Conservation (phyloP, 805 yeast genomes). For the Yueomyces sinensis region DNA sequence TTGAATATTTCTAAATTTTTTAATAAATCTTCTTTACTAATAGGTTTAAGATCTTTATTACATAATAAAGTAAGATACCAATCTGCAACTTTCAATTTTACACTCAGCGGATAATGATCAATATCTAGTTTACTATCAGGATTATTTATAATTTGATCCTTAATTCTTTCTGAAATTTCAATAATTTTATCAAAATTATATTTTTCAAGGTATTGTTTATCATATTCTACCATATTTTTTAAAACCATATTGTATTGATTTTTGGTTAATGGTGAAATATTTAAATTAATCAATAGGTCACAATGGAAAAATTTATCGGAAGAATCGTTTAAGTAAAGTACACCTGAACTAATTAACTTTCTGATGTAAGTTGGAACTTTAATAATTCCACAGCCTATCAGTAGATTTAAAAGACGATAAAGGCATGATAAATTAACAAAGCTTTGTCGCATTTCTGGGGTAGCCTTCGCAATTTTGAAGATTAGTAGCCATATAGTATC, state of each 20-base stretch:
- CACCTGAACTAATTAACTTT: slow-evolving; percentile 74
- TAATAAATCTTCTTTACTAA: slow-evolving; percentile 9
- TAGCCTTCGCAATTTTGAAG: slow-evolving; percentile 25
- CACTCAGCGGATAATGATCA: slow-evolving; percentile 26
- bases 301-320: slow-evolving; percentile 42
- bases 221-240: slow-evolving; percentile 34
- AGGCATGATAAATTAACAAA: slow-evolving; percentile 22
- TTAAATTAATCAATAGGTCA: slow-evolving; percentile 43
- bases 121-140: slow-evolving; percentile 11
- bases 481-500: slow-evolving; percentile 24
- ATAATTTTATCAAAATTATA: slow-evolving; percentile 21
- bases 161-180: slow-evolving; percentile 23
- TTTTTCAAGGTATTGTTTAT: slow-evolving; percentile 23
- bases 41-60: slow-evolving; percentile 12
- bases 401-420: slow-evolving; percentile 32
- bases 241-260: slow-evolving; percentile 44
- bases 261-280: slow-evolving; percentile 34
- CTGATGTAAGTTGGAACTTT: slow-evolving; percentile 52
- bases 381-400: slow-evolving; percentile 30
- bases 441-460: slow-evolving; percentile 15
- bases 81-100: slow-evolving; percentile 32
- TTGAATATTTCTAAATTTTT: slow-evolving; percentile 15
- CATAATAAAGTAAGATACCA: slow-evolving; percentile 36
- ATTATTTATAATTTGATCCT: slow-evolving; percentile 8
- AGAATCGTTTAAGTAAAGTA: slow-evolving; percentile 48